Evolutionary conservation across 192 early-diverging fungal genomes (phyloP), one percentile per base, ranked within the genome.

Genomic region (Backusella tuberculispora): DNA sequence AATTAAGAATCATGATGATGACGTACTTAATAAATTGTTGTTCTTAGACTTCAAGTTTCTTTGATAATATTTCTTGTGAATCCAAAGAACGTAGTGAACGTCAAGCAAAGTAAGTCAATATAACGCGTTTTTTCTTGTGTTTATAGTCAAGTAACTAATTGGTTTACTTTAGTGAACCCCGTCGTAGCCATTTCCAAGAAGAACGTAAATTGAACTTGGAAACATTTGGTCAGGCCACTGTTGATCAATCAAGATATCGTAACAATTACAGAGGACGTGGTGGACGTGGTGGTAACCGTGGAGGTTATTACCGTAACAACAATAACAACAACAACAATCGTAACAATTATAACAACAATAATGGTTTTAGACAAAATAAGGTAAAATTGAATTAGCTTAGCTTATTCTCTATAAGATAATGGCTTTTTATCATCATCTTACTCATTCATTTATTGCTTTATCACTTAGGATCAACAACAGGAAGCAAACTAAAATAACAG

Each of bases 41-140:
- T 97, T 97, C 88, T 95, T 98, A 81, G 93, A 98, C 81, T 97
- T 99, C 80, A 96, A 93, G 91, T 40, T 99, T 99, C 86, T 99
- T 99, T 88, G 97, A 99, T 81, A 93, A 99, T 80, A 99, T 99
- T 80, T 99, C 97, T 46, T 97, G 95, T 80, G 97, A 99, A 80
- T 88, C 92, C 40, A 97, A 96, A 83, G 76, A 78, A 42, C 76
- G 76, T 37, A 78, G 7, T 60, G 66, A 72, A 77, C 68, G 68
- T 15, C 68, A 76, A 44, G 45, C n/a, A 56, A 73, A 64, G 41
- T 45, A 73, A 64, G 56, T 40, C 6, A 9, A 26, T 38, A 67
- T n/a, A 29, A 29, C 17, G 34, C 45, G 38, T 26, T 9, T 34
- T 34, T 34, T 14, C 34, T 24, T 72, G 15, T 21, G 5, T 26